Percentiles rank a stretch among this genome's conserved stretches.
These are phyloP conservation scores for Thelephora terrestris DNA, from an alignment of 1,284 basidiomycete species.

Conservation along the genomic window DNA sequence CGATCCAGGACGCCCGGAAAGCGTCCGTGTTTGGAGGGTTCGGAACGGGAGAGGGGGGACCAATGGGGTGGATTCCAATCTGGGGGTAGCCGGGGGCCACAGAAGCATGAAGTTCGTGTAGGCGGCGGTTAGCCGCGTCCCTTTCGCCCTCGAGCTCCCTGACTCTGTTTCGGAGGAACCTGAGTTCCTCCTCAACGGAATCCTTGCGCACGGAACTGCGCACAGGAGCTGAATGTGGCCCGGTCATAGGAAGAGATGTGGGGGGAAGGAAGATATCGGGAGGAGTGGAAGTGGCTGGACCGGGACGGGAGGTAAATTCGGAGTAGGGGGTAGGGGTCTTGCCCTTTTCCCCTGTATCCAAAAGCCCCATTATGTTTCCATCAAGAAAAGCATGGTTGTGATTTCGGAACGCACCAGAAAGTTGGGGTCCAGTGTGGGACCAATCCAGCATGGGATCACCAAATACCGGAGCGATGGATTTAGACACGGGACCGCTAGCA, in stretches of 20 bases:
- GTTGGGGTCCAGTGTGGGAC: too few relatives aligned
- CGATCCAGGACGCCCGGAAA: constrained; percentile 54
- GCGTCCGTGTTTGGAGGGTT: constrained; percentile 34
- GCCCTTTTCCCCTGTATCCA: too few relatives aligned
- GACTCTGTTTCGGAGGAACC: constrained; percentile 28
- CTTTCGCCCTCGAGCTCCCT: constrained; percentile 38
- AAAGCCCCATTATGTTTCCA: too few relatives aligned
- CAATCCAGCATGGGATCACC: too few relatives aligned
- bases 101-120: constrained; percentile 35
- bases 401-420: too few relatives aligned
- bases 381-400: too few relatives aligned
- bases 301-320: constrained; percentile 8
- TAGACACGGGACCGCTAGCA: too few relatives aligned
- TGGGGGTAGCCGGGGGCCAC: constrained; percentile 20
- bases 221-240: constrained; percentile 17
- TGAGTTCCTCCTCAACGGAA: constrained; percentile 29
- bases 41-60: constrained; percentile 25
- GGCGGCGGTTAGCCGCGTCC: constrained; percentile 33
- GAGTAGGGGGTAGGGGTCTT: constrained; percentile 10
- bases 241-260: constrained; percentile 16
- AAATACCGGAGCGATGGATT: too few relatives aligned
- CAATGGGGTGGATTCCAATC: constrained; percentile 9
- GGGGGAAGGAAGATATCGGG: constrained; percentile 11
- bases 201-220: constrained; percentile 13
- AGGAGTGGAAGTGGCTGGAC: constrained; percentile 9